These are phyloP conservation scores for Rubia balearica DNA, from an alignment of 305 asterid species.

Conservation along the genomic window DNA sequence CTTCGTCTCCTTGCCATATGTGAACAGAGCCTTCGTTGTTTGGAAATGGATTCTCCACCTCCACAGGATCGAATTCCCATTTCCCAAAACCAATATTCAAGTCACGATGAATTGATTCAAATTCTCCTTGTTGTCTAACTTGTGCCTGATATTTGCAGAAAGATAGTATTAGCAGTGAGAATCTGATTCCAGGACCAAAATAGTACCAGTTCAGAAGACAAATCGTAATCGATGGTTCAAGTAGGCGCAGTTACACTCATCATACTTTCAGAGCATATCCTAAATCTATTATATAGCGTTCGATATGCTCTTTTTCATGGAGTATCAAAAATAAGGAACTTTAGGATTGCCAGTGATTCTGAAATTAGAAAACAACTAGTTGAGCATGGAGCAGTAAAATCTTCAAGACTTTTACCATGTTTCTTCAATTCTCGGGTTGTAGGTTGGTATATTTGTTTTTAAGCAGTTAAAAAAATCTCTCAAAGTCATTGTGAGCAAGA, in stretches of 20 bases:
- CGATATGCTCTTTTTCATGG: not conserved
- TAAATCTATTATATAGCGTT: not conserved
- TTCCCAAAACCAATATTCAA: conserved; percentile 57
- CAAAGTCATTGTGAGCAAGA: not conserved
- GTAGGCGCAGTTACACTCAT: not conserved
- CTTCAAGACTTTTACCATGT: not conserved
- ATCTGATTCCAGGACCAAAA: not conserved
- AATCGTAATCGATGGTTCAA: not conserved
- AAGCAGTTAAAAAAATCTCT: not conserved
- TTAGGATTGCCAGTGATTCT: not conserved
- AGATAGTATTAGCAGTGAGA: not conserved
- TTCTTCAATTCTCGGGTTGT: not conserved
- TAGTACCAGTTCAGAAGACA: not conserved
- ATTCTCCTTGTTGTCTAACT: conserved; percentile 68
- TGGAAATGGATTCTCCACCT: conserved; percentile 53
- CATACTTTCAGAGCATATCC: not conserved
- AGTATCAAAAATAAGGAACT: not conserved
- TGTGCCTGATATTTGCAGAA: conserved; percentile 29
- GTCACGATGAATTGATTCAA: conserved; percentile 65
- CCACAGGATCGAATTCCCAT: conserved; percentile 77
- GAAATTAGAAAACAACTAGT: not conserved
- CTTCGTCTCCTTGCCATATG: conserved; percentile 77
- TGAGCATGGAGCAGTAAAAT: not conserved
- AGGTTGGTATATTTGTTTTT: not conserved
- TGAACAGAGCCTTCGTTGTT: conserved; percentile 55